Percentiles rank a stretch among this genome's conserved stretches.
Evolutionary conservation across 768 basidiomycete species (phyloP).

Genomic region (Termitomyces titanicus): DNA sequence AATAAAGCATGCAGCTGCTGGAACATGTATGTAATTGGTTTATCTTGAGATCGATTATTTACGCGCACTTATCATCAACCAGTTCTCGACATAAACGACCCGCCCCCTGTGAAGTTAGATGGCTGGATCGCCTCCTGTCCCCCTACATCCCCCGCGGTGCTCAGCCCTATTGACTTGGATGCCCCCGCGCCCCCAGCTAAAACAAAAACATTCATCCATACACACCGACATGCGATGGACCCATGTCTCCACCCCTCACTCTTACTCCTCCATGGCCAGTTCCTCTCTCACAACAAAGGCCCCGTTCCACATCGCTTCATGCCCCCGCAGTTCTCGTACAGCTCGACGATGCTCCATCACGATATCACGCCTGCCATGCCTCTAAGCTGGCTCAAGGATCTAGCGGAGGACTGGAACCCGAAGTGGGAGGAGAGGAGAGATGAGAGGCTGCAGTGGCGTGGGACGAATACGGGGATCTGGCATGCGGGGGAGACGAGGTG

Average conservation of each 20-base stretch:
- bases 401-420: conserved; percentile 38
- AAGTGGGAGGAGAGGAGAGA: conserved; percentile 58
- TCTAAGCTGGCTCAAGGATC: conserved; percentile 39
- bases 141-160: conserved; percentile 27
- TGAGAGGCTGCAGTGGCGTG: conserved; percentile 64
- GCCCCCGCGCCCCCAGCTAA: conserved; percentile 12
- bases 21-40: conserved; percentile 28
- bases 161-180: conserved; percentile 23
- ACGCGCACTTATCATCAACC: not conserved
- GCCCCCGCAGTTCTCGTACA: conserved; percentile 50
- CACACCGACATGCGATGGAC: conserved; percentile 42
- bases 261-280: conserved; percentile 44
- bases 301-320: conserved; percentile 38
- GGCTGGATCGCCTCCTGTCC: conserved; percentile 38
- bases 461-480: conserved; percentile 65
- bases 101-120: conserved; percentile 22
- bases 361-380: conserved; percentile 47
- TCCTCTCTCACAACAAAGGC: conserved; percentile 43
- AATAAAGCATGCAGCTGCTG: conserved; percentile 30
- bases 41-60: not conserved
- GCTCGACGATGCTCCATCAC: conserved; percentile 43
- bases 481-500: conserved; percentile 37
- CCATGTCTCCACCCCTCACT: conserved; percentile 42
- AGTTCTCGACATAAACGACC: conserved; percentile 30
- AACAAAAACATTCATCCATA: conserved; percentile 42